Base-by-base conservation (phyloP, 805 yeast species). In the Pichia kluyveri region DNA sequence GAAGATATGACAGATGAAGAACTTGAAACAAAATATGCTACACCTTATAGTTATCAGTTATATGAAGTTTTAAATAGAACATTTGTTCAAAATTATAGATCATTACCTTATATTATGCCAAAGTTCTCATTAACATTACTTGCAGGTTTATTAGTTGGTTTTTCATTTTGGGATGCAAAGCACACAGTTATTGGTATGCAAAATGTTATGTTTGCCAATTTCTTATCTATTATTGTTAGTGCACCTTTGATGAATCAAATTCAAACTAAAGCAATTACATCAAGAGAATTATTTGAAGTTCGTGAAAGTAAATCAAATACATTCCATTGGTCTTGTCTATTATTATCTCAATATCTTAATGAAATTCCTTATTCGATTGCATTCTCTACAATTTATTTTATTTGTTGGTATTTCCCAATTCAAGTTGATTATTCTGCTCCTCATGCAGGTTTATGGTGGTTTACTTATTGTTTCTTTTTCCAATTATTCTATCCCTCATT, bases 231-330 rank as follows among this genome's bases (percentile, higher is more conserved):
- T 56, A 73, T 79, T 34, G 67, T 76, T 12, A 78, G 79, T 62
- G 69, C 83, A 66, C 70, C 83, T 31, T 66, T 80, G 45, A 73
- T 79, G 45, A 79, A 82, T 59, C 88, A 82, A 65, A 74, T 80
- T 53, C 84, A 81, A 58, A 79, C 72, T 27, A 72, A 74, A 48
- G 82, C 82, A 28, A 71, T 77, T 41, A 68, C 66, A 18, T 70
- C 80, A 23, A 73, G 89, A 57, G 83, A 79, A 48, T 61, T 83
- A 39, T 84, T 67, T 58, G 90, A 83, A 62, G 85, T 77, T 14
- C 73, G 91, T 58, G 91, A 84, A 59, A 71, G 79, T 19, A 75
- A 80, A 50, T 80, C 86, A 6, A 83, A 82, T 58, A 84, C 86
- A 39, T 84, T 79, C 68, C 83, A 81, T 57, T 84, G 90, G 90